Percentiles rank a stretch among this genome's conserved stretches.
Conservation (phyloP, 352 stramenopile species). For the Phytophthora pluvialis region DNA sequence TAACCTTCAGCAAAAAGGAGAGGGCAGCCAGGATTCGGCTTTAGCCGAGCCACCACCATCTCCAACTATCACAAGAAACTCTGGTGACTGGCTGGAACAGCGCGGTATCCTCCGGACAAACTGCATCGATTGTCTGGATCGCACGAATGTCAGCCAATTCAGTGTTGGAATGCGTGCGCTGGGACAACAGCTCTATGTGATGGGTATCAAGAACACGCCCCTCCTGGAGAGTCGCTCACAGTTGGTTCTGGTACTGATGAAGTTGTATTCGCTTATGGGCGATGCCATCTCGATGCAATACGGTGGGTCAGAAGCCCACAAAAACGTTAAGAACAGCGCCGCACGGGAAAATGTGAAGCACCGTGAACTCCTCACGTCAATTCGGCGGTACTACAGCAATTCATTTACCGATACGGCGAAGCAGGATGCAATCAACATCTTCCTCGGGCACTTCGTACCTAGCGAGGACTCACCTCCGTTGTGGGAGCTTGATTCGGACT, state of each 20-base stretch:
- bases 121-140: constrained; percentile 97
- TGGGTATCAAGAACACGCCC: constrained; percentile 94
- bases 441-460: constrained; percentile 94
- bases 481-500: constrained; percentile 90
- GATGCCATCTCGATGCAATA: constrained; percentile 99
- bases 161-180: constrained; percentile 91
- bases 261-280: constrained; percentile 98
- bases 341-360: constrained; percentile 92
- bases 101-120: constrained; percentile 98
- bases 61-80: constrained; percentile 79
- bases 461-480: constrained; percentile 65
- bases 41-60: constrained; percentile 40
- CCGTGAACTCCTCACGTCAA: constrained; percentile 98
- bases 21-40: constrained; percentile 22
- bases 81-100: constrained; percentile 94
- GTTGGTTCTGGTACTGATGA: constrained; percentile 96
- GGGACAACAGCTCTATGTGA: constrained; percentile 96
- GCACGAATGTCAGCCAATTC: constrained; percentile 90
- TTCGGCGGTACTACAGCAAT: constrained; percentile 99
- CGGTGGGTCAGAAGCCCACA: constrained; percentile 98
- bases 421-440: constrained; percentile 99
- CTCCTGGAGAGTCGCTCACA: constrained; percentile 89
- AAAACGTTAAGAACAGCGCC: constrained; percentile 96
- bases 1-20: constrained; percentile 20
- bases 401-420: constrained; percentile 98